Base-by-base conservation (phyloP, 371 early-diverging fungal species). In the Lichtheimia corymbifera region DNA sequence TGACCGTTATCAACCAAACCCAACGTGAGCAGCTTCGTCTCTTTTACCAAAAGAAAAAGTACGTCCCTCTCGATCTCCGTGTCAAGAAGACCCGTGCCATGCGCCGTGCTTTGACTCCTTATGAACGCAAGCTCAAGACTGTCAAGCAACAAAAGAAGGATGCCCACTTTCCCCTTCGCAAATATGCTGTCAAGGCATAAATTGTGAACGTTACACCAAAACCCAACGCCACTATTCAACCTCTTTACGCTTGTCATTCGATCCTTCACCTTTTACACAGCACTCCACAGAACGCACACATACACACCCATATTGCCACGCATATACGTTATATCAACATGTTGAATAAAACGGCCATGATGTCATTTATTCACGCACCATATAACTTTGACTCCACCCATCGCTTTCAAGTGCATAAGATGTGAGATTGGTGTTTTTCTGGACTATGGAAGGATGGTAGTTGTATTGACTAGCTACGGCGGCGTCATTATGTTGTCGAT, bases 71-170 rank as follows among this genome's bases (percentile, higher is more conserved):
- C 65, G 96, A 96, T 76, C 88, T 97, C 80, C 93, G 96, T 69
- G 81, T 78, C 79, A 97, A 97, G 92, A 92, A 93, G 91, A 97
- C 97, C 67, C 92, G 97, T 70, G 97, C 97, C 66, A 91, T 96
- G 81, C 95, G 97, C 62, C 93, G 97, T 67, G 90, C 89, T 62
- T 82, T 97, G 81, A 93, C 95, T 81, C 74, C 80, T 71, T 59
- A 70, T 65, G 93, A 95, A 83, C 75, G 74, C 53, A 68, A 83
- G 61, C 66, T 71, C 70, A 90, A 88, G 88, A 89, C 90, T 53
- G 68, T 85, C 59, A 86, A 85, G 80, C 88, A 92, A 77, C 74
- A 78, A 64, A 94, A 95, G 92, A 88, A 88, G 86, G 84, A 72
- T 54, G 71, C 64, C 52, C 89, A 92, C 89, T 94, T 93, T 87